Evolutionary conservation across 495 filamentous ascomycete species (phyloP).

Genomic region (Xylaria intraflava): DNA sequence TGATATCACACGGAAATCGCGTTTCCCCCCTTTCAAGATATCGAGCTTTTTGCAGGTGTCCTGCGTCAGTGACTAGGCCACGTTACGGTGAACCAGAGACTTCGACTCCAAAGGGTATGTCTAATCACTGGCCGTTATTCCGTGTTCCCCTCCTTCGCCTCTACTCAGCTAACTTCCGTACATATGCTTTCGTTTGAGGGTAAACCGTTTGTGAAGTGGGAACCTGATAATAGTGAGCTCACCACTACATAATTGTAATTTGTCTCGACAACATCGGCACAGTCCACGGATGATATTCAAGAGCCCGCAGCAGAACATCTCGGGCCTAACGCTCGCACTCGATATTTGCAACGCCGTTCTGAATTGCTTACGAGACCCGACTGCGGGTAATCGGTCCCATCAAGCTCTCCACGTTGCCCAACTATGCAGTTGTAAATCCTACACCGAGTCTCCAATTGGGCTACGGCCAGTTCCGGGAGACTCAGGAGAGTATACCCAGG

Average conservation of each 20-base stretch:
- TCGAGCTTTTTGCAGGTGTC: too few species aligned
- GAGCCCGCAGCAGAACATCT: constrained; percentile 25
- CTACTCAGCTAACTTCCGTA: neutral
- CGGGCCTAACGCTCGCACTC: constrained; percentile 29
- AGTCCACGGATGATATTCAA: constrained; percentile 16
- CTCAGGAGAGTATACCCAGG: neutral
- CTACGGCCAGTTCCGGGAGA: constrained; percentile 8
- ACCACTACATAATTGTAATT: neutral
- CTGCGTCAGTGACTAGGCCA: too few species aligned
- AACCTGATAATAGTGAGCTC: neutral
- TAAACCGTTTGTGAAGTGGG: neutral
- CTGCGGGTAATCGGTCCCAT: constrained; percentile 31
- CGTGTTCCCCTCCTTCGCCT: constrained; percentile 24
- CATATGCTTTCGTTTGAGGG: constrained; percentile 20
- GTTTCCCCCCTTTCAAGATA: too few species aligned
- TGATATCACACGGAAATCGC: too few species aligned
- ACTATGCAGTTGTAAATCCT: constrained; percentile 31
- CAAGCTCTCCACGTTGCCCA: constrained; percentile 34
- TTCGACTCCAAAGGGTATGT: constrained; percentile 1
- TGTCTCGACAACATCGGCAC: constrained; percentile 6
- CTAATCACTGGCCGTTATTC: neutral
- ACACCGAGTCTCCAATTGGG: constrained; percentile 27
- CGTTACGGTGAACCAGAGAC: too few species aligned
- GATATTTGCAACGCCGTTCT: constrained; percentile 30
- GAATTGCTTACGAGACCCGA: constrained; percentile 24